Percentiles rank a stretch among this genome's conserved stretches.
Conservation (phyloP, 1,139 yeast genomes). For the Yamadazyma diospyri region DNA sequence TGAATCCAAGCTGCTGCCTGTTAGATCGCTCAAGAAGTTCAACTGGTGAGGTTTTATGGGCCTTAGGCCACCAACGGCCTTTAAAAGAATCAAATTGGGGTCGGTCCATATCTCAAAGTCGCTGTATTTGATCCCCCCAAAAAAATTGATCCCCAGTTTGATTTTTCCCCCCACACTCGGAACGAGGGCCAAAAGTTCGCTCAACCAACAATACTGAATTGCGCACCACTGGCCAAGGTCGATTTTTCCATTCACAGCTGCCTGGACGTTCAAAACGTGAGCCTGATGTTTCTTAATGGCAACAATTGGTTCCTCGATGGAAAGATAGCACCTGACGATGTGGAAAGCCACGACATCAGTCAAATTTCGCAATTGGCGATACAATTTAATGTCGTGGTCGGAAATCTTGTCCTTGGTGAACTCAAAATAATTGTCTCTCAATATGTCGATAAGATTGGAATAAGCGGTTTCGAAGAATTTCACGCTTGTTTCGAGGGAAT, state of each 20-base stretch:
- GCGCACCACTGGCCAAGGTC: conserved; percentile 37
- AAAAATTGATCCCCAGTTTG: conserved; percentile 15
- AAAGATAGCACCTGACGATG: conserved; percentile 58
- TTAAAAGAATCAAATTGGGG: conserved; percentile 28
- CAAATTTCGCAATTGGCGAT: conserved; percentile 38
- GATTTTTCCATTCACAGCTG: conserved; percentile 12
- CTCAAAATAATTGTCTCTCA: conserved; percentile 19
- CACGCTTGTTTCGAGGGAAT: conserved; percentile 31
- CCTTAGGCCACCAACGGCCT: conserved; percentile 17
- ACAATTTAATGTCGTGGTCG: conserved; percentile 28
- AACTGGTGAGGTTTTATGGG: conserved; percentile 7
- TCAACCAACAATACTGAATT: conserved; percentile 52
- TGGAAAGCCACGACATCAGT: conserved; percentile 63
- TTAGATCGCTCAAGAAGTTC: conserved; percentile 9
- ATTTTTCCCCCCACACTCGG: conserved; percentile 22
- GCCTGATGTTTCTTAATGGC: conserved; percentile 63
- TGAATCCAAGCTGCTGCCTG: conserved; percentile 1
- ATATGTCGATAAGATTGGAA: conserved; percentile 27
- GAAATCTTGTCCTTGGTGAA: conserved; percentile 17
- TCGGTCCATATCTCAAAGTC: conserved; percentile 27
- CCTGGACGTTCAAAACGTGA: conserved; percentile 49
- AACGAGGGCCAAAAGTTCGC: conserved; percentile 46
- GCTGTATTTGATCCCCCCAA: conserved; percentile 34
- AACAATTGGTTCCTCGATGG: conserved; percentile 54
- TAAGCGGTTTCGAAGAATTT: conserved; percentile 32